A percentile compares a stretch with the other conserved stretches of the same genome.
phyloP scores from a whole-genome alignment of 768 basidiomycete genomes.

The Chalciporus chontae region DNA sequence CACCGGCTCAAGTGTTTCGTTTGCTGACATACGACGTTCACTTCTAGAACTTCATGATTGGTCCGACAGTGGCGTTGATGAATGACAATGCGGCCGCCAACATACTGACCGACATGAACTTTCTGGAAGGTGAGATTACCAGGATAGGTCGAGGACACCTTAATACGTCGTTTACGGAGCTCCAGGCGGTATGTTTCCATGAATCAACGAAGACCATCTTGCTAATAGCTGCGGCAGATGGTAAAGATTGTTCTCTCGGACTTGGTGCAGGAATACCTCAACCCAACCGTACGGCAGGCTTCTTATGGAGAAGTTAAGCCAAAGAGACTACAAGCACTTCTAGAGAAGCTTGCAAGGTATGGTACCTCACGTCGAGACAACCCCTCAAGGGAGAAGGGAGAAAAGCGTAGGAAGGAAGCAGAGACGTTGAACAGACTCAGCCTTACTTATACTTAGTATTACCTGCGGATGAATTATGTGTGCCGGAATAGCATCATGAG shows the following conservation, averaged over 20 bases:
- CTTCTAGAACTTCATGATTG: slow-evolving; percentile 69
- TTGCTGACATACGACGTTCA: slow-evolving; percentile 4
- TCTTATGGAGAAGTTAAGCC: slow-evolving; percentile 65
- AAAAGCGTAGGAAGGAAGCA: slow-evolving; percentile 72
- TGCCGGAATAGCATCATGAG: slow-evolving; percentile 5
- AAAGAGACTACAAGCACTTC: slow-evolving; percentile 65
- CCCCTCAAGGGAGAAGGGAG: slow-evolving; percentile 59
- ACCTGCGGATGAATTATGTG: not conserved
- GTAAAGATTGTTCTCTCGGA: slow-evolving; percentile 70
- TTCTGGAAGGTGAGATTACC: slow-evolving; percentile 84
- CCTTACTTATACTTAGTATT: slow-evolving; percentile 15
- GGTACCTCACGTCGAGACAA: slow-evolving; percentile 61
- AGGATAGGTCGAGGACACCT: slow-evolving; percentile 71
- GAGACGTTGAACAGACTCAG: slow-evolving; percentile 66
- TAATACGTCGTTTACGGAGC: slow-evolving; percentile 68
- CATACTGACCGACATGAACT: slow-evolving; percentile 80
- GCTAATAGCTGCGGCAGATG: slow-evolving; percentile 42
- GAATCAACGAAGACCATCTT: not conserved
- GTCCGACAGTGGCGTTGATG: slow-evolving; percentile 69
- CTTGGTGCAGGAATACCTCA: slow-evolving; percentile 75
- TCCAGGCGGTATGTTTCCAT: slow-evolving; percentile 60
- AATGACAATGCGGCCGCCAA: slow-evolving; percentile 91
- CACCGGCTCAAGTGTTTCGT: not conserved
- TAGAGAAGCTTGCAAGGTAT: slow-evolving; percentile 75
- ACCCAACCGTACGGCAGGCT: slow-evolving; percentile 63